Evolutionary conservation across 139 green algal genomes (phyloP), one percentile per base, ranked within the genome.

Genomic region (Edaphochlamys debaryana): DNA sequence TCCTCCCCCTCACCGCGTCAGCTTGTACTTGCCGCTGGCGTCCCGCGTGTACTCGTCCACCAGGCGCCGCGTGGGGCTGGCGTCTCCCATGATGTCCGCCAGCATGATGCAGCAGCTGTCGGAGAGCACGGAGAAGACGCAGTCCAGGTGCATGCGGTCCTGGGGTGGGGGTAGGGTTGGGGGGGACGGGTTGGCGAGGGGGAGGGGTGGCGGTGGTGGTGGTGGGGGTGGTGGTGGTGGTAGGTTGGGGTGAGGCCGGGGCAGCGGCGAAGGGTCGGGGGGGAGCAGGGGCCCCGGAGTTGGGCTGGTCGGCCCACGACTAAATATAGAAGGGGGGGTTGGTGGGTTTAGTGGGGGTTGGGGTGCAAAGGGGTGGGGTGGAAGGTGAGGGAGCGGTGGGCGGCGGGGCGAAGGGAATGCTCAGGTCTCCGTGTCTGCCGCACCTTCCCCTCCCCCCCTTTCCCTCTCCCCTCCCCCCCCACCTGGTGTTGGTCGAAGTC

Each of bases 81-180:
- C 79, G 25, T 87, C 80, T 5, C 94, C 95, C 66, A 98, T 98
- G 87, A 98, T 96, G 67, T 96, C 93, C 74, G 95, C 89, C n/a
- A 98, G 87, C 94, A 99, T 98, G 69, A 99, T 89, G 89, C 94
- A 97, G 82, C 89, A 93, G 79, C 88, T 86, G 87, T 96, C 89
- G 17, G 88, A 90, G n/a, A 98, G 62, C 60, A 98, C 94, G 69
- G 79, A 93, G 90, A 98, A 99, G 48, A 98, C 94, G 86, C 96
- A 99, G 91, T 99, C 96, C 83, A 99, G 91, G 90, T 99, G 96
- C 96, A 99, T 99, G 87, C 96, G 95, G 85, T 98, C 96, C 94
- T 98, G 93, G 19, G 74, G 5, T 23, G n/a, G 34, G 7, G 45
- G 3, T n/a, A 1, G 19, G 69, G 17, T 11, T 20, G 68, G 68